Evolutionary conservation across 371 early-diverging fungal species (phyloP), one percentile per base, ranked within the genome.

Genomic region (Vairimorpha necatrix): DNA sequence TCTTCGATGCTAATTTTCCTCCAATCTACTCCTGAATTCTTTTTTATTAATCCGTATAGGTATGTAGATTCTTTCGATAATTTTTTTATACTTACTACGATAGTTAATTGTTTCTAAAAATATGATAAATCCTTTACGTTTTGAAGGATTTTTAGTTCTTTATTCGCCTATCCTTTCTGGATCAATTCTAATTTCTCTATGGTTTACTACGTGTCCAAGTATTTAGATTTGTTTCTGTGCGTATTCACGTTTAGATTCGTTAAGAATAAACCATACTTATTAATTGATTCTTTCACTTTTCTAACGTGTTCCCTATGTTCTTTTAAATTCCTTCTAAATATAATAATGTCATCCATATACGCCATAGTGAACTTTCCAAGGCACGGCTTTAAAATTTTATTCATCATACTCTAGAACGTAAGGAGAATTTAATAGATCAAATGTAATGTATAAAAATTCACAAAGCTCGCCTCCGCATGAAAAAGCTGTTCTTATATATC

Each of bases 401-500:
- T 50, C 69, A 81, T 81, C 2, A 39, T 24, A 24, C 81, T 67
- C 67, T 81, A 75, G 34, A 78, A 78, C 3, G 72, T 81, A 9
- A 67, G 67, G 74, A 0, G n/a, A 65, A 28, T 74, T 74, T 30
- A 33, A 26, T 7, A 58, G 28, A 4, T 61, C 66, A 32, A 66
- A 74, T 14, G 67, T 46, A 63, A 69, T 70, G 50, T 39, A 56
- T 3, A 28, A 56, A 69, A 75, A 87, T 58, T 87, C 82, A 72
- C 61, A 82, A 1, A 74, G 61, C 16, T 85, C 84, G 1, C 24
- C 22, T n/a, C 33, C 14, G 0, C 74, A 71, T 32, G 77, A 58
- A 54, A 87, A 87, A 0, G 85, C n/a, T 86, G 84, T 36, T 86
- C 82, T 20, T 83, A 58, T 0, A 53, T 68, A 22, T 76, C 79